Base-by-base conservation (phyloP, 352 stramenopile genomes). In the Aphanomyces stellatus region DNA sequence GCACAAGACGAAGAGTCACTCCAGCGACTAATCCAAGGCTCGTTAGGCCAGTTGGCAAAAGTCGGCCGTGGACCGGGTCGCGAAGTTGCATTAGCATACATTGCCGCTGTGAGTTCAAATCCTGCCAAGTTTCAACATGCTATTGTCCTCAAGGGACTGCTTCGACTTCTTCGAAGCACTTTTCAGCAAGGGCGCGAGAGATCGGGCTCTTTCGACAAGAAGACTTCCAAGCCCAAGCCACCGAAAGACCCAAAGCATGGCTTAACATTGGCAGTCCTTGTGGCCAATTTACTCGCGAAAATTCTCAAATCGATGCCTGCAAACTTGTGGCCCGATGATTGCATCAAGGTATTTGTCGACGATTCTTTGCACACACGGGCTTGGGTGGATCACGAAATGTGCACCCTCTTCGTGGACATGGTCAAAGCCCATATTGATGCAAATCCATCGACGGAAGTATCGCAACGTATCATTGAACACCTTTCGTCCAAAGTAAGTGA, bases 321-420 rank as follows among this genome's bases (percentile, higher is more conserved):
- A 22, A 22, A 33, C 5, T 13, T 31, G 5, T 93, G 84, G 84
- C 81, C 84, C 17, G 73, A 88, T 25, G 86, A 95, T 68, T 92
- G 81, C 57, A 77, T 92, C 33, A 95, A 93, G 68, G 86, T 95
- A 19, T 95, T 92, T 72, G 68, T 95, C 2, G 85, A 93, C 42
- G 86, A 95, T 71, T 90, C 86, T 4, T 72, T 95, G 11, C 84
- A 83, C 65, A 76, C 80, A n/a, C 78, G 86, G 48, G 72, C 87
- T 15, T 95, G 86, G 86, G 86, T 95, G 0, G 85, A 95, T 56
- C 81, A 93, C 51, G 82, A 91, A 33, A 69, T 91, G n/a, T 92
- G 84, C 46, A 78, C 77, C 28, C 53, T 76, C 4, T 95, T 95
- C 69, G 82, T 92, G 24, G 72, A 74, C 46, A 90, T 93, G 30